Evolutionary conservation across 2,329 filamentous ascomycete genomes (phyloP).

Genomic region (Colletotrichum chrysophilum): DNA sequence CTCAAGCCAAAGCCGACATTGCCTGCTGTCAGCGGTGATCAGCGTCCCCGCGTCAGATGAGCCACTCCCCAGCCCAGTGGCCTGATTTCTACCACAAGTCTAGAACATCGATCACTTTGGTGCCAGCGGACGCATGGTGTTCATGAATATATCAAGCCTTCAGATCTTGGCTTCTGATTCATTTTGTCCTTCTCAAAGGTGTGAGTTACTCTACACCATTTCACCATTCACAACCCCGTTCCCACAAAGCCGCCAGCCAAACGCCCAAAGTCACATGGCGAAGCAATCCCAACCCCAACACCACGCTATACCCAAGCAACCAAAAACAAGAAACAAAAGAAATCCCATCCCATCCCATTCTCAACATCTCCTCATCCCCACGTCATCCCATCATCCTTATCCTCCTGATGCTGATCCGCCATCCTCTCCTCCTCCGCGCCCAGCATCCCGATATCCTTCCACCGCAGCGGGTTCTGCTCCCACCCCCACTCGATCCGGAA

Average conservation of each 20-base stretch:
- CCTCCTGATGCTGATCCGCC: background rate
- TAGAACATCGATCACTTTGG: background rate
- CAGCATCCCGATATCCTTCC: background rate
- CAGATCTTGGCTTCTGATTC: background rate
- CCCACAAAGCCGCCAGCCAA: background rate
- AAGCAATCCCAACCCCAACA: background rate
- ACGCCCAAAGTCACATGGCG: background rate
- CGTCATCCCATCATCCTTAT: background rate
- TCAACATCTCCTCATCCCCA: background rate
- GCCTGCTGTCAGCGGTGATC: background rate
- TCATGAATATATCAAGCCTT: background rate
- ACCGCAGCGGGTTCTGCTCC: background rate
- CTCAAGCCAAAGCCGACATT: background rate
- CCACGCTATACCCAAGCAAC: background rate
- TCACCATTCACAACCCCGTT: background rate
- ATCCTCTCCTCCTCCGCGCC: constrained; percentile 14
- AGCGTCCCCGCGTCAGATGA: background rate
- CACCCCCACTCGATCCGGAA: constrained; percentile 22
- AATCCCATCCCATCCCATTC: background rate
- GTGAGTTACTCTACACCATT: background rate
- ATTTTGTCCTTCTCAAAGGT: background rate
- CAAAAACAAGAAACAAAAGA: background rate
- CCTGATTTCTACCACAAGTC: background rate
- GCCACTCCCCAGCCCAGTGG: background rate
- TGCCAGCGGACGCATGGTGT: background rate